Percentiles rank a stretch among this genome's conserved stretches.
Conservation (phyloP, 1,284 basidiomycete species). For the Puccinia polysora region DNA sequence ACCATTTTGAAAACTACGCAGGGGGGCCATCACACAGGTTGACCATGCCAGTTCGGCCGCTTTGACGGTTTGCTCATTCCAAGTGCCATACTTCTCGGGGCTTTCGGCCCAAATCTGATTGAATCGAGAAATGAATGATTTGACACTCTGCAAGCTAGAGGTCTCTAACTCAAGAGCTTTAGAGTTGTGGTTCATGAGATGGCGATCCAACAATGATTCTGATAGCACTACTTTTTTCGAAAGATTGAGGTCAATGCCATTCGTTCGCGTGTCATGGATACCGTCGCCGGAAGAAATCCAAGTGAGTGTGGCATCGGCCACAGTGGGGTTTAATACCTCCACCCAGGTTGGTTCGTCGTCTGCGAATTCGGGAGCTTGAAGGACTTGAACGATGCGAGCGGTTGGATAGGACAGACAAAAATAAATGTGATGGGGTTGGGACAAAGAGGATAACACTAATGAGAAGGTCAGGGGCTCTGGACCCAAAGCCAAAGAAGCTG, state of each 20-base stretch:
- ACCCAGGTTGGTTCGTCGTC: conserved; percentile 24
- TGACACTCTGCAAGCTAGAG: neutral
- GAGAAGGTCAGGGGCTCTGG: conserved; percentile 12
- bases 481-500: neutral
- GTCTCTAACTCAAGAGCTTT: neutral
- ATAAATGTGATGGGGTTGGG: conserved; percentile 12
- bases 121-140: conserved; percentile 26
- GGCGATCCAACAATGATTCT: conserved; percentile 1
- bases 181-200: neutral
- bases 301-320: conserved; percentile 16
- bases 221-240: neutral
- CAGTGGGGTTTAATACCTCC: conserved; percentile 23
- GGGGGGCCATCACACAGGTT: conserved; percentile 2
- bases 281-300: conserved; percentile 10
- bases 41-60: conserved; percentile 18
- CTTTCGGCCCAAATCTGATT: neutral
- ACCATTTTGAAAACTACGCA: neutral
- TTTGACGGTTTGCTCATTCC: neutral
- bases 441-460: conserved; percentile 5
- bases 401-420: conserved; percentile 5
- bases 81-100: neutral
- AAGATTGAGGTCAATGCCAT: neutral
- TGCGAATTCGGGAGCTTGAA: conserved; percentile 22
- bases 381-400: conserved; percentile 21
- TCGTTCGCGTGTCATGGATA: neutral